phyloP scores from a whole-genome alignment of 2,329 filamentous ascomycete species.

The Xylaria sp. region DNA sequence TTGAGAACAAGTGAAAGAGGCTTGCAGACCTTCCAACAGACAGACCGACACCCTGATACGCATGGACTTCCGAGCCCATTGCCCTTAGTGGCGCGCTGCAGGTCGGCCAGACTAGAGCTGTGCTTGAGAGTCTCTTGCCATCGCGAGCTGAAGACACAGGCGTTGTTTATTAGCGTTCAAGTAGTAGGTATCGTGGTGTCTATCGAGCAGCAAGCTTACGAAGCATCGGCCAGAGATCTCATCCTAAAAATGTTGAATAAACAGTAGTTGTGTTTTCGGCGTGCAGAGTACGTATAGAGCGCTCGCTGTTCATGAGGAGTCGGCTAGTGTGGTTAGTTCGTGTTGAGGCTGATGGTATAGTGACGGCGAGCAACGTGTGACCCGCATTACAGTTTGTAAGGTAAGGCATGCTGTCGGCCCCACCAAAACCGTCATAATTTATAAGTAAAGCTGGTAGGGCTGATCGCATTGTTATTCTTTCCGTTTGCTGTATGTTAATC shows the following conservation, averaged over 20 bases:
- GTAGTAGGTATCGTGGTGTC: background rate
- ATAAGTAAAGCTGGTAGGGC: constrained; percentile 5
- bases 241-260: constrained; percentile 40
- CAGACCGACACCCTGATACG: constrained; percentile 78
- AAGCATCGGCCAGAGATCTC: constrained; percentile 48
- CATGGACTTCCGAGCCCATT: constrained; percentile 71
- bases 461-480: background rate
- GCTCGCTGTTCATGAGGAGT: constrained; percentile 24
- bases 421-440: background rate
- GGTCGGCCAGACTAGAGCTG: constrained; percentile 66
- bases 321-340: constrained; percentile 2
- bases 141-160: constrained; percentile 62
- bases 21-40: constrained; percentile 84
- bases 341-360: constrained; percentile 6
- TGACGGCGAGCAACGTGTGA: background rate
- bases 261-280: constrained; percentile 9
- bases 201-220: constrained; percentile 40
- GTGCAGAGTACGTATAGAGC: background rate
- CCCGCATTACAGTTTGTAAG: background rate
- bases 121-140: constrained; percentile 73
- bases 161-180: constrained; percentile 12
- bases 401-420: background rate
- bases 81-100: constrained; percentile 72
- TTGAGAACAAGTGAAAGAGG: background rate
- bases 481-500: background rate